phyloP scores from a whole-genome alignment of 2,329 filamentous ascomycete genomes.

The Akanthomyces lecanii region DNA sequence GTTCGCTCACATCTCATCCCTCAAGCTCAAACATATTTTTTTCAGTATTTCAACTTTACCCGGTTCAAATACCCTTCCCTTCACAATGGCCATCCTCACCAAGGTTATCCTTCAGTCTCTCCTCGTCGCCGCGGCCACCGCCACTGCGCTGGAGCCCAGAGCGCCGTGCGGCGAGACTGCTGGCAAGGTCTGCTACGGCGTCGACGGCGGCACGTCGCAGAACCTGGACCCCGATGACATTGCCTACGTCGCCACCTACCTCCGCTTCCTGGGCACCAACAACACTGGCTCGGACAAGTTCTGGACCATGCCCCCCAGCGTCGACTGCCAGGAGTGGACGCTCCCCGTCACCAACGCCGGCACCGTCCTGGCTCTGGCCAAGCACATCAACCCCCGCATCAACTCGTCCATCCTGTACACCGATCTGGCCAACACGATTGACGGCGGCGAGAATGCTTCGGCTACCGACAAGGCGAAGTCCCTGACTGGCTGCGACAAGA shows the following conservation, averaged over 20 bases:
- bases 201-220: background rate
- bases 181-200: background rate
- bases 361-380: conserved; percentile 23
- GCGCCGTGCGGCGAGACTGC: background rate
- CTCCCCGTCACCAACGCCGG: conserved; percentile 17
- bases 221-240: conserved; percentile 17
- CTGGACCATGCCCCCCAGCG: conserved; percentile 21
- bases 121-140: no score
- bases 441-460: conserved; percentile 20
- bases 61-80: no score
- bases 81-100: no score
- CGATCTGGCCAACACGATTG: conserved; percentile 27
- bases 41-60: no score
- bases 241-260: conserved; percentile 19
- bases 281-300: conserved; percentile 14
- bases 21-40: no score
- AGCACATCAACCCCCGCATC: conserved; percentile 23
- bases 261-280: conserved; percentile 14
- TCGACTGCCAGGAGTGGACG: conserved; percentile 25
- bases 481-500: conserved; percentile 27
- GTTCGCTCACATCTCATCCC: no score
- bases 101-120: no score
- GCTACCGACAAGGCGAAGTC: conserved; percentile 7
- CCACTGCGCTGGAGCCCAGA: no score
- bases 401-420: conserved; percentile 24